Evolutionary conservation across 768 basidiomycete genomes (phyloP).

Genomic region (Leucocoprinus leucothites): DNA sequence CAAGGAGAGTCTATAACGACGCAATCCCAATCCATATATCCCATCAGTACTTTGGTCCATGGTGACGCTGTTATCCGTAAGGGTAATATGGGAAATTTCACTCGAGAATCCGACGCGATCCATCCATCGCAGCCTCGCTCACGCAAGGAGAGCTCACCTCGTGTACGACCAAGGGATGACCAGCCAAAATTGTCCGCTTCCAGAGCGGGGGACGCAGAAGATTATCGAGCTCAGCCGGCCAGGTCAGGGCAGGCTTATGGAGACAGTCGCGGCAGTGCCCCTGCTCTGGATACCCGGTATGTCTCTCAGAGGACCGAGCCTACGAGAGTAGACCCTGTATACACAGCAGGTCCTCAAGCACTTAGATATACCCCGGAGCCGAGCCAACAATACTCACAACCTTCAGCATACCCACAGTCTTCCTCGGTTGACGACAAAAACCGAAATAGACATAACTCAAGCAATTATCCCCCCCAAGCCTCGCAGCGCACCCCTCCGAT

Average conservation of each 20-base stretch:
- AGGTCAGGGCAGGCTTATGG: neutral
- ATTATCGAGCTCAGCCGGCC: neutral
- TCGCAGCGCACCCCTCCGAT: neutral
- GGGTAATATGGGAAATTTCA: neutral
- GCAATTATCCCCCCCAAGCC: neutral
- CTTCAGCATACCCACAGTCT: neutral
- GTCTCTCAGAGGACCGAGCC: neutral
- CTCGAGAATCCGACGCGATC: neutral
- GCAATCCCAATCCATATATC: neutral
- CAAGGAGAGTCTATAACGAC: neutral
- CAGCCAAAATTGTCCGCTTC: neutral
- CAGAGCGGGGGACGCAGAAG: neutral
- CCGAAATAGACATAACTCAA: neutral
- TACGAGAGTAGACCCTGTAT: neutral
- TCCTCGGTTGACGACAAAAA: neutral
- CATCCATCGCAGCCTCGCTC: neutral
- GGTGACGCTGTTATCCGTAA: neutral
- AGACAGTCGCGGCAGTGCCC: neutral
- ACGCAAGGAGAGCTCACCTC: slow-evolving; percentile 5
- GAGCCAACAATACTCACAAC: neutral
- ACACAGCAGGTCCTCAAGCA: neutral
- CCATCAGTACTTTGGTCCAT: neutral
- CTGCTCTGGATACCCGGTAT: neutral
- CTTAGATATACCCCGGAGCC: neutral
- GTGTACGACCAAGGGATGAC: neutral